Evolutionary conservation across 2,329 filamentous ascomycete species (phyloP).

Genomic region (Penicillium janthinellum): DNA sequence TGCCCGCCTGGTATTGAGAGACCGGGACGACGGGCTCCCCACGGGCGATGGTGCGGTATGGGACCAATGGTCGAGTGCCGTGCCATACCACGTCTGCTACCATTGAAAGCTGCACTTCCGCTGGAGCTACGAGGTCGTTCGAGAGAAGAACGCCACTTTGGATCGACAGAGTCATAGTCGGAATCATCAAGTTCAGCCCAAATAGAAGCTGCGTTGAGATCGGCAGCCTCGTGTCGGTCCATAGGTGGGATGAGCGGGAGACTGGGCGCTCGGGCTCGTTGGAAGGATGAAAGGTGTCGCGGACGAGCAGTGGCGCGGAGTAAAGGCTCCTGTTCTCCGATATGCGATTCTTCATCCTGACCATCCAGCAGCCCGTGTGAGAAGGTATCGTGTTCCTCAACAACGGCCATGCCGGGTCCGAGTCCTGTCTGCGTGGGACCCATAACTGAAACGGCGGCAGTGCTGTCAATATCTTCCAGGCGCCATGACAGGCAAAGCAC

Average conservation of each 20-base stretch:
- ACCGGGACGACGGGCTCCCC: conserved; percentile 26
- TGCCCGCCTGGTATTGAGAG: conserved; percentile 15
- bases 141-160: conserved; percentile 14
- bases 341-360: conserved; percentile 44
- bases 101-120: conserved; percentile 21
- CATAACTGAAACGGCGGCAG: conserved; percentile 38
- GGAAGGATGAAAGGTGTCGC: conserved; percentile 31
- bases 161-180: conserved; percentile 40
- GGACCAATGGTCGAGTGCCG: conserved; percentile 28
- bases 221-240: conserved; percentile 53
- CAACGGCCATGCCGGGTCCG: conserved; percentile 77
- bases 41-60: conserved; percentile 20
- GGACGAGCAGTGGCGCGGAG: conserved; percentile 29
- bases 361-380: conserved; percentile 28
- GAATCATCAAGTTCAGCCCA: conserved; percentile 87
- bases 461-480: conserved; percentile 65
- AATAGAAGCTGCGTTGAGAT: conserved; percentile 73
- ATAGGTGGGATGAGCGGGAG: conserved; percentile 32
- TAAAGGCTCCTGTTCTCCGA: conserved; percentile 45
- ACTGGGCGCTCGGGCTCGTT: conserved; percentile 40
- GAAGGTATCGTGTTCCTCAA: conserved; percentile 57
- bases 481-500: conserved; percentile 94
- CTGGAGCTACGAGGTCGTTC: conserved; percentile 30
- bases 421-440: conserved; percentile 68
- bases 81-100: conserved; percentile 19